Evolutionary conservation across 1,284 basidiomycete genomes (phyloP).

Genomic region (Golubevia pallescens): DNA sequence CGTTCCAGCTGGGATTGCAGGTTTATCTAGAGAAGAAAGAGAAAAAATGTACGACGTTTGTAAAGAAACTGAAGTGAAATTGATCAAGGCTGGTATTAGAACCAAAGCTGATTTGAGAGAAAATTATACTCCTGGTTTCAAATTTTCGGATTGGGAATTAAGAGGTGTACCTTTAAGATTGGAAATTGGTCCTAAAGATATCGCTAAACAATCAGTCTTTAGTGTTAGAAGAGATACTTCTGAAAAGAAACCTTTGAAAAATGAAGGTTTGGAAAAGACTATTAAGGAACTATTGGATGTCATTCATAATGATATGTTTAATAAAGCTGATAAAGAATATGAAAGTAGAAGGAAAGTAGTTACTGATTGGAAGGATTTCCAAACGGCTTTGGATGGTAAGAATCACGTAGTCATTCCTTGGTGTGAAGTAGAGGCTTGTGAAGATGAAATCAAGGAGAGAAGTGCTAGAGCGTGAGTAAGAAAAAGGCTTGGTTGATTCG

Average conservation of each 20-base stretch:
- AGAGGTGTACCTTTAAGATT: conserved; percentile 90
- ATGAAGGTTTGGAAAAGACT: conserved; percentile 20
- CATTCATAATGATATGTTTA: conserved; percentile 90
- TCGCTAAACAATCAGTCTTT: conserved; percentile 81
- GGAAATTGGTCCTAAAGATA: conserved; percentile 93
- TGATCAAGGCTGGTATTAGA: conserved; percentile 73
- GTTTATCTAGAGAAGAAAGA: conserved; percentile 67
- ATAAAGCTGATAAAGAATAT: conserved; percentile 77
- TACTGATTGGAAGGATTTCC: conserved; percentile 87
- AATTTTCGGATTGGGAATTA: conserved; percentile 98
- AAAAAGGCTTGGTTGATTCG: background rate
- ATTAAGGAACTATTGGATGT: conserved; percentile 73
- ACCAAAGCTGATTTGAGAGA: conserved; percentile 91
- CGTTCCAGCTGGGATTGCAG: too few relatives aligned
- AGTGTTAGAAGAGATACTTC: conserved; percentile 88
- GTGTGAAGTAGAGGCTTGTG: conserved; percentile 92
- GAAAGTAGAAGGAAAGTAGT: conserved; percentile 77
- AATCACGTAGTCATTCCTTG: conserved; percentile 89
- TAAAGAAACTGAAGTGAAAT: conserved; percentile 69
- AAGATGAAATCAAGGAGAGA: conserved; percentile 97
- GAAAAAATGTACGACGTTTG: conserved; percentile 77
- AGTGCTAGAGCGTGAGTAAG: conserved; percentile 77
- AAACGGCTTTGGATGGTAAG: conserved; percentile 87
- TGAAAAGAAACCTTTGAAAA: conserved; percentile 36
- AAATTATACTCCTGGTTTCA: conserved; percentile 96